Evolutionary conservation across 306 rosid genomes (phyloP), one percentile per base, ranked within the genome.

Genomic region (Vicia sativa): DNA sequence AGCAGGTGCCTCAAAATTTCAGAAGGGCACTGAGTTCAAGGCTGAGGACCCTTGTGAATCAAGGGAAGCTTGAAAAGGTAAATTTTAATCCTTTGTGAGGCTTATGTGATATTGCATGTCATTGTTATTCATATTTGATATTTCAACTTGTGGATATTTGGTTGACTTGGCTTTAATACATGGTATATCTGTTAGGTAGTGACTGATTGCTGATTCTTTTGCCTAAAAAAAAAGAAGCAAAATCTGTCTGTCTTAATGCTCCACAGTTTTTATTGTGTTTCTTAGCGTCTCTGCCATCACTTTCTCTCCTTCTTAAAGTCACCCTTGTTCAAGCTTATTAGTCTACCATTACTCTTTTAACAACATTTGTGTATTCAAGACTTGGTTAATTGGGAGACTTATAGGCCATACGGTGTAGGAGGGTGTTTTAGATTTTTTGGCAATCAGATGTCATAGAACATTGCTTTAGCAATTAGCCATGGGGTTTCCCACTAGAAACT

Each of bases 21-120:
- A 61, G 14, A 61, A 61, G 48, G 67, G 15, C 21, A 11, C 34
- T 61, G 67, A 61, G 18, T 38, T 11, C 34, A 11, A 61, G 34
- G 34, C 12, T 61, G 34, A 38, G 49, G 49, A 11, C 23, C 18
- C 67, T 61, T 61, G 67, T 61, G 49, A 38, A 9, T 38, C 67
- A 61, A 38, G 67, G 48, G 67, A 61, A 16, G 10, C 49, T 61
- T 61, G 67, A 61, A 37, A 61, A 61, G 67, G 67, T 61, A 38
- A 38, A 38, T 19, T 38, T 19, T 38, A 35, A 59, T 35, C 7
- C 25, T 59, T 11, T 56, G 25, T 26, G 14, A 18, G 19, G 18
- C 66, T 38, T 37, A 11, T 6, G 48, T 38, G 16, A 61, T 6
- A 18, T 62, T 60, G 49, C 6, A 38, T 61, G 66, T 37, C 16